Percentiles rank a stretch among this genome's conserved stretches.
phyloP scores from a whole-genome alignment of 148 eudicot species.

The Beta vulgaris region DNA sequence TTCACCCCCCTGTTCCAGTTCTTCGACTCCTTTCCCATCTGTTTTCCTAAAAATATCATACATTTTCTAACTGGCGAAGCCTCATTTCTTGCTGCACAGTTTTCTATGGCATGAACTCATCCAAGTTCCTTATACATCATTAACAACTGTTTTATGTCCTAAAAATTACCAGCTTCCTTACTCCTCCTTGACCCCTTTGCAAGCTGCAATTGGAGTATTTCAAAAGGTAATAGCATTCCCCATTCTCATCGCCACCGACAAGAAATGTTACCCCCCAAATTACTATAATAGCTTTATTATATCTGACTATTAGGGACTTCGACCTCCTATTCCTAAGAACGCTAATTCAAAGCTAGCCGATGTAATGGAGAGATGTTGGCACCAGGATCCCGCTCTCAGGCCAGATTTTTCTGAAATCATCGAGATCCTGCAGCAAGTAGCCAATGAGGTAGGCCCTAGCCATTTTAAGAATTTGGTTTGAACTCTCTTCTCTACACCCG shows the following conservation, averaged over 20 bases:
- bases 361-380: constrained; percentile 68
- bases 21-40: too few species aligned
- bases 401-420: constrained; percentile 61
- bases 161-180: constrained; percentile 58
- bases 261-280: neutral
- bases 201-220: constrained; percentile 80
- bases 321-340: constrained; percentile 58
- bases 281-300: neutral
- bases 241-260: neutral
- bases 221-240: constrained; percentile 46
- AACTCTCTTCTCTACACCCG: neutral
- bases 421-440: constrained; percentile 39
- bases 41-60: too few species aligned
- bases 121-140: neutral
- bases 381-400: constrained; percentile 55
- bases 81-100: neutral
- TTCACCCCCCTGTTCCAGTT: neutral
- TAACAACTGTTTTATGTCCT: constrained; percentile 9
- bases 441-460: constrained; percentile 38
- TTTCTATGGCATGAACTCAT: neutral
- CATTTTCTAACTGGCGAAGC: too few species aligned
- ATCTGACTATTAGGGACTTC: constrained; percentile 44
- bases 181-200: constrained; percentile 53
- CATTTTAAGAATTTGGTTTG: neutral
- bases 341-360: constrained; percentile 54